Evolutionary conservation across 2,329 filamentous ascomycete genomes (phyloP).

Genomic region (Onygenales sp.): DNA sequence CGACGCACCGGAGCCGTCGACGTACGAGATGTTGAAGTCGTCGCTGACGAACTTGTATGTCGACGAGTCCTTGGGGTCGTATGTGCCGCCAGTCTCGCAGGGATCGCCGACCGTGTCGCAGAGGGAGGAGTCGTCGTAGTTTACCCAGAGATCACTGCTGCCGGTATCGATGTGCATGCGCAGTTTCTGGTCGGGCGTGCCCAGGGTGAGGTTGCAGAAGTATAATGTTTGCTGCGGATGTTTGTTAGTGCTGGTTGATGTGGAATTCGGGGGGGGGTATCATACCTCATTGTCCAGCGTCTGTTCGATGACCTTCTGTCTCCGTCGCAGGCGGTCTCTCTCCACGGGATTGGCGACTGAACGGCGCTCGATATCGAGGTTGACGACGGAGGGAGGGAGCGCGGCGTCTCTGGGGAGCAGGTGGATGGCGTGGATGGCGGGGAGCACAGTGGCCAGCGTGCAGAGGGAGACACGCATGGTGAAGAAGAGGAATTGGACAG

Average conservation of each 20-base stretch:
- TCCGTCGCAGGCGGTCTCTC: conserved; percentile 38
- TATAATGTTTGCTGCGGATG: conserved; percentile 44
- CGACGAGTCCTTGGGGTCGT: conserved; percentile 60
- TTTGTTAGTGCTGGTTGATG: neutral
- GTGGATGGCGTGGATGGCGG: conserved; percentile 14
- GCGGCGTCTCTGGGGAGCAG: conserved; percentile 21
- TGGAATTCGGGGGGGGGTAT: neutral
- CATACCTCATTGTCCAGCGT: conserved; percentile 45
- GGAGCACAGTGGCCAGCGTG: conserved; percentile 4
- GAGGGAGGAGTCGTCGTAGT: conserved; percentile 51
- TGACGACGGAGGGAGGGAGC: conserved; percentile 34
- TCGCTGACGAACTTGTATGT: conserved; percentile 65
- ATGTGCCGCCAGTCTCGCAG: conserved; percentile 57
- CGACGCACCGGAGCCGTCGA: conserved; percentile 65
- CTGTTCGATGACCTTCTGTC: conserved; percentile 35
- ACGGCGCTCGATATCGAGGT: conserved; percentile 42
- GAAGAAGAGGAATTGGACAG: neutral
- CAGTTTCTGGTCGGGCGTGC: conserved; percentile 47
- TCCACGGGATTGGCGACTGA: conserved; percentile 35
- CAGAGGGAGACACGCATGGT: conserved; percentile 6
- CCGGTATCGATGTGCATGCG: conserved; percentile 53
- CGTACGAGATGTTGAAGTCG: conserved; percentile 80
- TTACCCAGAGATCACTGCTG: conserved; percentile 57
- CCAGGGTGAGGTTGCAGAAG: conserved; percentile 48
- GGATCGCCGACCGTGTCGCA: conserved; percentile 43